Conservation (phyloP, 345 rosid genomes). For the Eucalyptus regnans region DNA sequence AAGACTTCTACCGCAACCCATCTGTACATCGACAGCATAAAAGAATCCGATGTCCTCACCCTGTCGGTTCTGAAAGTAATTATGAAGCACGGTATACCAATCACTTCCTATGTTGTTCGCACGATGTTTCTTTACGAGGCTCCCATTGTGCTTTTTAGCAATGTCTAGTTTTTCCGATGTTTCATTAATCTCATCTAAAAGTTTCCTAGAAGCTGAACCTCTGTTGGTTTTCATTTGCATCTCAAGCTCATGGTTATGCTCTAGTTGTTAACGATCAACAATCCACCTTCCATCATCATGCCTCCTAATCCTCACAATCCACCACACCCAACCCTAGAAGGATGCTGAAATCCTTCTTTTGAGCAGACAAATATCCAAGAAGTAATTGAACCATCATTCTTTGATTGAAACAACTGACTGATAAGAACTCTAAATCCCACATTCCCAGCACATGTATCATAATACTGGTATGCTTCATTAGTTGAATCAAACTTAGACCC, state of each 20-base stretch:
- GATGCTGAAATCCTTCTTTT: slow-evolving; percentile 89
- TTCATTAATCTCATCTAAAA: background rate
- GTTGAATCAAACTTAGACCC: slow-evolving; percentile 67
- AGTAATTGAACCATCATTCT: slow-evolving; percentile 61
- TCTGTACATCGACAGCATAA: accelerated
- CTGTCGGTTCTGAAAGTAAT: slow-evolving; percentile 59
- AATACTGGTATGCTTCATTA: slow-evolving; percentile 63
- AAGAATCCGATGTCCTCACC: background rate
- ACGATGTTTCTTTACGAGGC: slow-evolving; percentile 9
- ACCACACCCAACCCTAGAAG: slow-evolving; percentile 77
- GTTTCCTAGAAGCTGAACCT: background rate
- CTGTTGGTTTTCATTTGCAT: slow-evolving; percentile 7
- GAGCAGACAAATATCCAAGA: slow-evolving; percentile 73
- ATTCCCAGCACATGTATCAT: slow-evolving; percentile 46
- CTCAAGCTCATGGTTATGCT: slow-evolving; percentile 70
- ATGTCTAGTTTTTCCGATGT: background rate
- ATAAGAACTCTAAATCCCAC: slow-evolving; percentile 68
- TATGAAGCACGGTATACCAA: slow-evolving; percentile 56
- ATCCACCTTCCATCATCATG: slow-evolving; percentile 72
- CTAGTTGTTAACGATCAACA: slow-evolving; percentile 59
- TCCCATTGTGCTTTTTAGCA: slow-evolving; percentile 8
- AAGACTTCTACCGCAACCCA: too few species aligned
- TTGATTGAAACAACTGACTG: slow-evolving; percentile 76
- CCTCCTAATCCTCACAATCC: slow-evolving; percentile 85
- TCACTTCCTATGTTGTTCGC: slow-evolving; percentile 53